Evolutionary conservation across 106 monocot genomes (phyloP), one percentile per base, ranked within the genome.

Genomic region (Chionographis japonica): DNA sequence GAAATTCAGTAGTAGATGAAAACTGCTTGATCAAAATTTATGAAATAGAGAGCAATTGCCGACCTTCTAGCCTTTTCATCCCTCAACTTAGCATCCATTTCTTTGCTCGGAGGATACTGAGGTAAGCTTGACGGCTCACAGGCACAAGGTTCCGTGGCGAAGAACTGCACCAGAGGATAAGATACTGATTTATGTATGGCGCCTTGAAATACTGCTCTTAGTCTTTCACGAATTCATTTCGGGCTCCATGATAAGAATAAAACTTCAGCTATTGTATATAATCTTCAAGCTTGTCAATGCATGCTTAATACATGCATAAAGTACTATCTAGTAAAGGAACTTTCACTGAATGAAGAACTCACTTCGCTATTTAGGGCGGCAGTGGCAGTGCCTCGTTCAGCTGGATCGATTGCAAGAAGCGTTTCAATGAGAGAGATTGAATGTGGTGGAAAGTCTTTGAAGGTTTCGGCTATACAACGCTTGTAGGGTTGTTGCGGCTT

Each of bases 71-170:
- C 68, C 58, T 87, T 74, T 49, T 90, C 90, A 54, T 94, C 80
- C 62, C 82, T 85, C 18, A 82, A 39, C 69, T 62, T 94, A 4
- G 75, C 74, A 70, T 94, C 90, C 66, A 90, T 80, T 57, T 94
- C 94, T 66, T 94, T 94, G 55, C 85, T 90, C 5, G 94, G 94
- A 63, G 87, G 93, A 73, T 90, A 90, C 42, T 70, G 62, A 18
- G 94, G 90, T 35, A 94, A 74, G 74, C 74, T 90, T 19, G 78
- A 78, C 6, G 85, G 85, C 60, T 88, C 88, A 57, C 94, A 90
- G 35, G 94, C 87, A 74, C 59, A 67, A 56, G 94, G 94, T 57
- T 74, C 64, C 12, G 75, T 76, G 13, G 54, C 74, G 67, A 94
- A 94, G 81, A 94, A 90, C 94, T 94, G 72, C 76, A 79, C 11